Evolutionary conservation across 495 filamentous ascomycete genomes (phyloP).

Genomic region (Friedmanniomyces endolithicus): DNA sequence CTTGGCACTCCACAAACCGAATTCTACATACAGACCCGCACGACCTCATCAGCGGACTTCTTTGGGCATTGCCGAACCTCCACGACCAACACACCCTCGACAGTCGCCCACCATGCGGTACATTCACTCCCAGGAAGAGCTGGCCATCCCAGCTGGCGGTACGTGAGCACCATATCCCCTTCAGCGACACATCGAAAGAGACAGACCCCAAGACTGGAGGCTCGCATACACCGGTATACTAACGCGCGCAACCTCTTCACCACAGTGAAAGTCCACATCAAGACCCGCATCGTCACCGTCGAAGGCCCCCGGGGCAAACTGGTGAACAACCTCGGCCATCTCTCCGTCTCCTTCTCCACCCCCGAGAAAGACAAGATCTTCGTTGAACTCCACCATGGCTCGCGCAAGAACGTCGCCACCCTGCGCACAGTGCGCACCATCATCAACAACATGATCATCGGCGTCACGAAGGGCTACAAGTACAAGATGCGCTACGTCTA

Average conservation of each 20-base stretch:
- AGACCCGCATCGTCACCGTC: constrained; percentile 86
- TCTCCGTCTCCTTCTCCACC: constrained; percentile 87
- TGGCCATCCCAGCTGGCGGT: constrained; percentile 93
- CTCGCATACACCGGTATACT: not conserved
- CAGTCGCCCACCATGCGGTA: constrained; percentile 72
- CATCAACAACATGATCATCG: constrained; percentile 96
- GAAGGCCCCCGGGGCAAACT: constrained; percentile 94
- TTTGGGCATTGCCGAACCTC: constrained; percentile 3
- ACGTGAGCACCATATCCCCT: constrained; percentile 35
- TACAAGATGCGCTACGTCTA: constrained; percentile 99
- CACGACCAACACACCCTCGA: constrained; percentile 6
- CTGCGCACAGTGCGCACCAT: constrained; percentile 93
- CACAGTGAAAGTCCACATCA: constrained; percentile 89
- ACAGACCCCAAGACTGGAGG: not conserved
- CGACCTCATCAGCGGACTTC: not conserved
- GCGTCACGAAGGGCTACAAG: constrained; percentile 96
- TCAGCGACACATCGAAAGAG: not conserved
- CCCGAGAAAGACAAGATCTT: constrained; percentile 70
- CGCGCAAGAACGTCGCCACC: constrained; percentile 91
- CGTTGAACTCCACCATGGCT: constrained; percentile 95
- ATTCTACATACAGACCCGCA: not conserved
- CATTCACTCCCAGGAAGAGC: constrained; percentile 91
- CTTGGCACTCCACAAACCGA: not conserved
- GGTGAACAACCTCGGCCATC: constrained; percentile 83
- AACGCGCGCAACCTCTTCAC: constrained; percentile 22